These are phyloP conservation scores for Boechera divaricarpa DNA, from an alignment of 345 rosid genomes.

Conservation along the genomic window DNA sequence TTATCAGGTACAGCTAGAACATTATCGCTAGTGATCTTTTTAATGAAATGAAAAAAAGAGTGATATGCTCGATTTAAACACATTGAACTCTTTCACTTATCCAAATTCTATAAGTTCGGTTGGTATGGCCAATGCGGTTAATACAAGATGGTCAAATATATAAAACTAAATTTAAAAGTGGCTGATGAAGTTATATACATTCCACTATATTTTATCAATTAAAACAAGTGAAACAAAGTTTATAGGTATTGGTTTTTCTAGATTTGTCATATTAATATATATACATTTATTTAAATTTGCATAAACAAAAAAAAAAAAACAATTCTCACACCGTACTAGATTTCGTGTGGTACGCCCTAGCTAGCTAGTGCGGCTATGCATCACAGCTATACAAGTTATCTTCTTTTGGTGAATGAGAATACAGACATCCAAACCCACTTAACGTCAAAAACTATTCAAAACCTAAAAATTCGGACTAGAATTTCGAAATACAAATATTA, in stretches of 20 bases:
- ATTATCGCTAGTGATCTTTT: too few species aligned
- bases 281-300: too few species aligned
- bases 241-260: not conserved
- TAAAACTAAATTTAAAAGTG: not conserved
- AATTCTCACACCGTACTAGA: not conserved
- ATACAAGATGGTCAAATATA: not conserved
- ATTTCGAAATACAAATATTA: constrained; percentile 26
- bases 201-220: not conserved
- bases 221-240: not conserved
- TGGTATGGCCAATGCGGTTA: too few species aligned
- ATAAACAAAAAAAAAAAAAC: not conserved
- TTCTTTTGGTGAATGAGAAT: constrained; percentile 21
- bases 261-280: not conserved
- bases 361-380: constrained; percentile 2
- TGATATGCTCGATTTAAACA: too few species aligned
- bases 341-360: constrained; percentile 21
- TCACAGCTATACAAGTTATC: constrained; percentile 22
- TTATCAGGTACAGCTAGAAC: too few species aligned
- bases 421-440: constrained; percentile 18
- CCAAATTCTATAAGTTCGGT: too few species aligned
- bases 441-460: constrained; percentile 9
- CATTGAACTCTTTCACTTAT: too few species aligned
- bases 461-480: constrained; percentile 25
- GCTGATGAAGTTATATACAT: not conserved
- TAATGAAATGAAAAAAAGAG: too few species aligned